Evolutionary conservation across 73 alveolate species (phyloP).

Genomic region (Paramecium bursaria): DNA sequence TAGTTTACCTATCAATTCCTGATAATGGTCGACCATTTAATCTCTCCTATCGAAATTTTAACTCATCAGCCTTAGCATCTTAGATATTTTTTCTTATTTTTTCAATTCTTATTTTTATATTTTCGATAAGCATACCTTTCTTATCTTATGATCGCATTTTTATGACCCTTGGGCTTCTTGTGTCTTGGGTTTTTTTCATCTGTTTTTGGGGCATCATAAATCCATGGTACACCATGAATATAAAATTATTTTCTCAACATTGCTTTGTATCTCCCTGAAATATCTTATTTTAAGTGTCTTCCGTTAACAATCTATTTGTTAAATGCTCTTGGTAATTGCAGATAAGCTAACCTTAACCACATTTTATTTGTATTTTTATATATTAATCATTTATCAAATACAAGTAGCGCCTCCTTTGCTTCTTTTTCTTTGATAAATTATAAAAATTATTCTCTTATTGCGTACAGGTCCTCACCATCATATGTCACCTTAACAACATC

Average conservation of each 20-base stretch:
- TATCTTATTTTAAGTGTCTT: conserved; percentile 40
- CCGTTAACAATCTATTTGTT: conserved; percentile 51
- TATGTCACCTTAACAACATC: conserved; percentile 82
- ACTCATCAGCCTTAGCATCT: conserved; percentile 43
- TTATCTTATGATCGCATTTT: conserved; percentile 23
- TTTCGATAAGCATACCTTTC: neutral
- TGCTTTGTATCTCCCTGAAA: conserved; percentile 64
- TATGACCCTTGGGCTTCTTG: conserved; percentile 66
- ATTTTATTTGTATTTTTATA: too few relatives aligned
- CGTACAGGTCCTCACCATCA: conserved; percentile 83
- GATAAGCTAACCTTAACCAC: conserved; percentile 70
- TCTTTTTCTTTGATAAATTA: conserved; percentile 79
- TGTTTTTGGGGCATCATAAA: conserved; percentile 55
- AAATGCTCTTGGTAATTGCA: conserved; percentile 51
- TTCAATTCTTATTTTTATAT: neutral
- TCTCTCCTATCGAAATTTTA: conserved; percentile 56
- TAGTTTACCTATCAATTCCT: conserved; percentile 44
- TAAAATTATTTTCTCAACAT: conserved; percentile 66
- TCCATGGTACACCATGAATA: conserved; percentile 69
- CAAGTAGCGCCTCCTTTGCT: conserved; percentile 79
- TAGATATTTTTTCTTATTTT: conserved; percentile 32
- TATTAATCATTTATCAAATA: conserved; percentile 69
- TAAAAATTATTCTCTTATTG: conserved; percentile 84
- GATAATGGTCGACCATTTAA: conserved; percentile 35
- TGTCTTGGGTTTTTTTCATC: conserved; percentile 58